These are phyloP conservation scores for Scedosporium aurantiacum DNA, from an alignment of 2,329 filamentous ascomycete species.

Conservation along the genomic window DNA sequence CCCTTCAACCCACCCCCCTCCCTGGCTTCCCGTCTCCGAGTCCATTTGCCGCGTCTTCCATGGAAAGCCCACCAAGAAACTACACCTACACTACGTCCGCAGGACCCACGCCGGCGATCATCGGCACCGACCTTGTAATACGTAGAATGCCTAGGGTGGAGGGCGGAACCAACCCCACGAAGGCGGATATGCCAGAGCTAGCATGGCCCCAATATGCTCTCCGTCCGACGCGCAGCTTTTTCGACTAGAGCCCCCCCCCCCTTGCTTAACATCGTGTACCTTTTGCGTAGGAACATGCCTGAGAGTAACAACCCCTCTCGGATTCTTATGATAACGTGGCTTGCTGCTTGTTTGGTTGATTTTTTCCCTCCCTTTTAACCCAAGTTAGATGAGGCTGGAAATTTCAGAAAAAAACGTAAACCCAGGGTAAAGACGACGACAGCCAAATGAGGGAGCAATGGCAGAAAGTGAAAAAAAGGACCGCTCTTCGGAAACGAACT, in stretches of 20 bases:
- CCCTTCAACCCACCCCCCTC: neutral
- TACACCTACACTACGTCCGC: neutral
- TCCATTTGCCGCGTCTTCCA: neutral
- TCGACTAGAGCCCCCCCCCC: neutral
- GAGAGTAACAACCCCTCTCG: no score
- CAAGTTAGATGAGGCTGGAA: neutral
- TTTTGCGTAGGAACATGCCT: no score
- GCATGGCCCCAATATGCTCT: no score
- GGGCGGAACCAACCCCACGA: neutral
- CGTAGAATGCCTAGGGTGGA: neutral
- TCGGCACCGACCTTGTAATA: neutral
- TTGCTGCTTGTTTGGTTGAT: neutral
- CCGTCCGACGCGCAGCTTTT: no score
- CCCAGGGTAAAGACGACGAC: neutral
- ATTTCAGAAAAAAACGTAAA: neutral
- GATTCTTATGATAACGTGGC: neutral
- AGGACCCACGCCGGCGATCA: neutral
- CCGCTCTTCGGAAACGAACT: neutral
- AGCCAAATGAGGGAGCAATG: neutral
- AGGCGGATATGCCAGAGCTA: neutral
- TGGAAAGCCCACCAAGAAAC: neutral
- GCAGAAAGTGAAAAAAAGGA: neutral
- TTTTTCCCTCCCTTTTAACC: neutral
- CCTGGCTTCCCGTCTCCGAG: neutral
- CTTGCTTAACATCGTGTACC: neutral